Conservation (phyloP, 2,329 filamentous ascomycete species). For the Verticillium alfalfae region DNA sequence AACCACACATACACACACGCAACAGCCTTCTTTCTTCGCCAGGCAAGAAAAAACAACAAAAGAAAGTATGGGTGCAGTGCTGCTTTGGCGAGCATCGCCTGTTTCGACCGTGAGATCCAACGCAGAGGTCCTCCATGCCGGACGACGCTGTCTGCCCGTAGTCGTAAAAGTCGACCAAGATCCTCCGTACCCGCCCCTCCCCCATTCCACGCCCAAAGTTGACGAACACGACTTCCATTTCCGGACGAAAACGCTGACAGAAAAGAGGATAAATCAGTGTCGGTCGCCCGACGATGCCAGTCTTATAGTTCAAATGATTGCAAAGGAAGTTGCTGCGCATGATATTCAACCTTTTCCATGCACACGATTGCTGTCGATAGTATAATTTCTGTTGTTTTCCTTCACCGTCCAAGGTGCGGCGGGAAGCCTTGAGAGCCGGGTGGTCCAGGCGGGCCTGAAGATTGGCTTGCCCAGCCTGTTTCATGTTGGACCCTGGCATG, state of each 20-base stretch:
- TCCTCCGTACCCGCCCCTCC: background rate
- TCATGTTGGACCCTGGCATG: conserved; percentile 11
- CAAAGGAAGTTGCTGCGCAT: background rate
- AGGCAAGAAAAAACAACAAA: background rate
- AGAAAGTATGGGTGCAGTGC: background rate
- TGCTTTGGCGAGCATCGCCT: background rate
- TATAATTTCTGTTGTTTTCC: background rate
- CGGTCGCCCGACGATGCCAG: conserved; percentile 12
- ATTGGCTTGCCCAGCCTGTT: conserved; percentile 8
- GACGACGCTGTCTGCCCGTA: background rate
- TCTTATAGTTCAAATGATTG: conserved; percentile 5
- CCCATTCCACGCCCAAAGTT: background rate
- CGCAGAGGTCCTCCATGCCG: background rate
- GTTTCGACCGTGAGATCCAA: background rate
- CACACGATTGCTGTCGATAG: background rate
- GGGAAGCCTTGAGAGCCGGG: conserved; percentile 3
- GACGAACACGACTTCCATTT: conserved; percentile 1
- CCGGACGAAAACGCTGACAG: background rate
- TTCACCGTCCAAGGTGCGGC: background rate
- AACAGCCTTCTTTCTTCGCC: background rate
- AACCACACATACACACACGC: background rate
- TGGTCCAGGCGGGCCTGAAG: background rate
- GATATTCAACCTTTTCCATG: background rate
- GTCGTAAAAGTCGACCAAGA: background rate
- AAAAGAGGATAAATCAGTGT: conserved; percentile 2